These are phyloP conservation scores for Aspergillus baeticus DNA, from an alignment of 495 filamentous ascomycete species.

Conservation along the genomic window DNA sequence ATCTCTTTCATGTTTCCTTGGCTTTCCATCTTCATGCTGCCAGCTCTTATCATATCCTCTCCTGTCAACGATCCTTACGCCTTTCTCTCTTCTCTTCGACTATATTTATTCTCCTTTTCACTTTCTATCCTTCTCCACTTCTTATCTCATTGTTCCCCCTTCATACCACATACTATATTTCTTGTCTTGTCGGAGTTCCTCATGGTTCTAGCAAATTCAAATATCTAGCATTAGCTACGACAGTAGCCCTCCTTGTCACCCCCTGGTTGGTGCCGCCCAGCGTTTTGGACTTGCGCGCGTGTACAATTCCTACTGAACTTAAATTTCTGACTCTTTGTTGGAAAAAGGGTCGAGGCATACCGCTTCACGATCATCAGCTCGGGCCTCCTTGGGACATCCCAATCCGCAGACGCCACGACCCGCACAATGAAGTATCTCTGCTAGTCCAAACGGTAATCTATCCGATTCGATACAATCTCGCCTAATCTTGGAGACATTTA, in stretches of 20 bases:
- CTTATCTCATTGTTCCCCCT: constrained; percentile 3
- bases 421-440: too few species aligned
- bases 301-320: too few species aligned
- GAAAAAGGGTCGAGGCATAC: too few species aligned
- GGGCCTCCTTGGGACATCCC: too few species aligned
- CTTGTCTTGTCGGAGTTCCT: constrained; percentile 36
- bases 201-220: constrained; percentile 43
- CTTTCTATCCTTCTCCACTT: constrained; percentile 17
- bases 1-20: constrained; percentile 22
- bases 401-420: too few species aligned
- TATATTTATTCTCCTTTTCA: constrained; percentile 17
- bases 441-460: too few species aligned
- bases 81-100: constrained; percentile 4
- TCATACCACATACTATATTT: constrained; percentile 43
- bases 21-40: constrained; percentile 1
- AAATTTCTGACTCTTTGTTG: too few species aligned
- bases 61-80: constrained; percentile 5
- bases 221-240: constrained; percentile 33
- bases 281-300: too few species aligned
- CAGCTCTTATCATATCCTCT: constrained; percentile 13
- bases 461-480: too few species aligned
- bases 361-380: too few species aligned
- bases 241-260: constrained; percentile 13
- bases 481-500: too few species aligned
- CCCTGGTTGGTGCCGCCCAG: too few species aligned